These are phyloP conservation scores for Penicillium sp. DNA, from an alignment of 2,329 filamentous ascomycete genomes.

Conservation along the genomic window DNA sequence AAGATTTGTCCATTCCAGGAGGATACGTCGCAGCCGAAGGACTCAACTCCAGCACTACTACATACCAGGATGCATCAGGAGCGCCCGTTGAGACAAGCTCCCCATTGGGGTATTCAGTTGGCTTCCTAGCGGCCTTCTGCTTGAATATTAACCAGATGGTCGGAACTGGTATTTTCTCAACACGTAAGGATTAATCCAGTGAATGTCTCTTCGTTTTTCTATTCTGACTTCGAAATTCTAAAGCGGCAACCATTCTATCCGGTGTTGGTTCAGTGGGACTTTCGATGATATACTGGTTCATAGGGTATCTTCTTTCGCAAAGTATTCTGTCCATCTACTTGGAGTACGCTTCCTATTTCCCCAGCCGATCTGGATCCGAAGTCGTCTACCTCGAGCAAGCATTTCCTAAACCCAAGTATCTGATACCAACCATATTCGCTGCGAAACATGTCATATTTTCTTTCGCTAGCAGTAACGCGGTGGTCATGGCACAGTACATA, in stretches of 20 bases:
- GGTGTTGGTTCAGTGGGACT: constrained; percentile 67
- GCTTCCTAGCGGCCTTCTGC: constrained; percentile 61
- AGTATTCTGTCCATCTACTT: constrained; percentile 64
- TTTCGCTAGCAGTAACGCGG: constrained; percentile 68
- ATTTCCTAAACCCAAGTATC: constrained; percentile 65
- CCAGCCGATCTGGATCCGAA: constrained; percentile 67
- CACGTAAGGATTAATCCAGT: constrained; percentile 53
- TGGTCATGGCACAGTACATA: constrained; percentile 66
- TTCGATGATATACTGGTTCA: constrained; percentile 66
- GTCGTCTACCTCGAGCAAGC: constrained; percentile 72
- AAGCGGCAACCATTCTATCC: constrained; percentile 62
- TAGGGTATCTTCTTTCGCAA: constrained; percentile 64
- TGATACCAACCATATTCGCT: constrained; percentile 68
- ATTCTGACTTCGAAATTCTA: not conserved
- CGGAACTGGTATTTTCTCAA: constrained; percentile 68
- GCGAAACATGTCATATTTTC: constrained; percentile 67
- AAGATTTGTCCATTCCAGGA: not conserved
- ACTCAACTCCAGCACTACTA: constrained; percentile 53
- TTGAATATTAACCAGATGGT: constrained; percentile 67
- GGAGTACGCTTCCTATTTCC: constrained; percentile 68
- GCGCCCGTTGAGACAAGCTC: constrained; percentile 64
- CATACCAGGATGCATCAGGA: constrained; percentile 65
- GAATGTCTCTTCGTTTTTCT: not conserved
- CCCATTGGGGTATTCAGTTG: constrained; percentile 64
- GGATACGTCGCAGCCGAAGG: constrained; percentile 15